Base-by-base conservation (phyloP, 176 grass and related monocot genomes). In the Juncus inflexus region DNA sequence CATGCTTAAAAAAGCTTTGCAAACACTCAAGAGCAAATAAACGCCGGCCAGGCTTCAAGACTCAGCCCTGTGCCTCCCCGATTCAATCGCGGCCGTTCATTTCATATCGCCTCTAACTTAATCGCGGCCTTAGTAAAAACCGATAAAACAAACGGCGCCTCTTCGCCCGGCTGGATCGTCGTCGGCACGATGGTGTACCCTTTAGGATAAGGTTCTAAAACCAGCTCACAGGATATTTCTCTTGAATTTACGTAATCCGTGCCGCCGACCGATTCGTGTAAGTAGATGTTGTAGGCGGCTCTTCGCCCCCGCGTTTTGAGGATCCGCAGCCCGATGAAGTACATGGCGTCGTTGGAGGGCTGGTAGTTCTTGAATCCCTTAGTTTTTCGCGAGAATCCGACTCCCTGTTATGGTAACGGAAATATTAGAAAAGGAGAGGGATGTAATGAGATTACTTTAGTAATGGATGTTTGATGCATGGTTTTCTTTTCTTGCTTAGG, bases 161-260 rank as follows among this genome's bases (percentile, higher is more conserved):
- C 94, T 76, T 99, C 94, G 61, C 88, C 94, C 57, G 94, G 94
- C 77, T 99, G 94, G 67, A 99, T 92, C 28, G 88, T 99, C 55
- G 88, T 99, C 12, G 94, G 94, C 56, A 99, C 88, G 65, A 99
- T 99, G n/a, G 94, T 99, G 64, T 99, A 99, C 67, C 94, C 94
- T 75, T 99, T 92, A 2, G 88, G 86, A 70, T 99, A 99, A 40
- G 94, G 94, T 52, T 99, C 94, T 66, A 99, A 81, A 35, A 99
- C 85, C 40, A 99, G 59, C 80, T 99, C 94, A 76, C 94, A 99
- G 45, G 94, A 99, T 69, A 99, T 89, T 61, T 99, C 94, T 77
- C 94, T 92, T 12, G 89, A 99, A 53, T 99, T 99, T 7, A 99
- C 88, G 12, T 99, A 99, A 81, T 99, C 94, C 58, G 94, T 92